Evolutionary conservation across 2,329 filamentous ascomycete species (phyloP), one percentile per base, ranked within the genome.

Genomic region (Trichoderma harzianum): DNA sequence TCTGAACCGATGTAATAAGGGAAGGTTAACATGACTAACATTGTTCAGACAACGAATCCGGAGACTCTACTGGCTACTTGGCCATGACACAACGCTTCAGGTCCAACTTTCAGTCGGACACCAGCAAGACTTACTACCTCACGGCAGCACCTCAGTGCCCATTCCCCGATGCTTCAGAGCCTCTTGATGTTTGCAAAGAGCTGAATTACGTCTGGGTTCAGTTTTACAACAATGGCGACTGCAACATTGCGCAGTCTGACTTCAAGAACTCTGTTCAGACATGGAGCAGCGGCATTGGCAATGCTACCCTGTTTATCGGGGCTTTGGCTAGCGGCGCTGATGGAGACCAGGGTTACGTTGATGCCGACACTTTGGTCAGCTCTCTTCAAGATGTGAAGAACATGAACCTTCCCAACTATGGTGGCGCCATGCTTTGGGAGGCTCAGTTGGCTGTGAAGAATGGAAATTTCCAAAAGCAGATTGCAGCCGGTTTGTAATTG

Each of bases 191-290:
- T 21, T 51, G 43, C 43, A 51, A 51, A 1, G 43, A 51, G 43
- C 43, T 51, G 0, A n/a, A 51, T n/a, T 51, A 51, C 10, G 43
- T 51, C n/a, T 51, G 43, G 43, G 43, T 51, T 21, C 43, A 51
- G 10, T 51, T 91, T 79, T 91, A 91, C 79, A 91, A 91, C 83
- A 91, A 91, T 82, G 87, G 82, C 77, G 91, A 90, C 76, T 89
- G 89, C 28, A 80, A 88, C 3, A 73, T 77, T 21, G 81, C 79
- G 0, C 86, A 87, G 76, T 83, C 80, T 65, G 86, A 84, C 72
- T 91, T 88, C 79, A 89, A 91, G 80, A 80, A 78, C 16, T 84
- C 84, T n/a, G 92, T 90, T 88, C 86, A 91, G 76, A 82, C 80
- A 70, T 92, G 90, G 90, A 89, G 89, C 18, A 84, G 84, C 75